Conservation (phyloP, 805 yeast species). For the Zygosaccharomyces bailii region DNA sequence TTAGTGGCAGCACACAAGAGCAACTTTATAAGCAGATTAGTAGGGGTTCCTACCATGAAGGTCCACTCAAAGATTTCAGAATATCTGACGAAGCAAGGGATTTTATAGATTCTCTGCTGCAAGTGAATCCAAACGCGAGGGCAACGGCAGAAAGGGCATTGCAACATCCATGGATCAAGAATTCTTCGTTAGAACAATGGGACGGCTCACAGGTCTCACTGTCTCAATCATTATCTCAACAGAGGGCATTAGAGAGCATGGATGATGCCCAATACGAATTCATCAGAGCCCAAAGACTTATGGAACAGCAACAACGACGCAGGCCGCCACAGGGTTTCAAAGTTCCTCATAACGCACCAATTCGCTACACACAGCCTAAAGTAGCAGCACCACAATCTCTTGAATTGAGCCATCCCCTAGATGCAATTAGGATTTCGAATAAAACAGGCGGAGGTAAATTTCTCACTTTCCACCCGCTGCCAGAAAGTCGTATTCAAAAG, state of each 20-base stretch:
- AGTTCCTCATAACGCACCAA: slow-evolving; percentile 29
- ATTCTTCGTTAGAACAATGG: slow-evolving; percentile 12
- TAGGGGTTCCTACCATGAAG: slow-evolving; percentile 74
- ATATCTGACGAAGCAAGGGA: slow-evolving; percentile 67
- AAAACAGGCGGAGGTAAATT: slow-evolving; percentile 50
- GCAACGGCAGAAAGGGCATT: slow-evolving; percentile 75
- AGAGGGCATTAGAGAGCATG: slow-evolving; percentile 43
- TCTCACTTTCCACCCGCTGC: slow-evolving; percentile 53
- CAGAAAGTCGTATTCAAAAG: slow-evolving; percentile 43
- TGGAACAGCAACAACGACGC: slow-evolving; percentile 18
- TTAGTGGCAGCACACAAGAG: slow-evolving; percentile 88
- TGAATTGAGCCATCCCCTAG: slow-evolving; percentile 13
- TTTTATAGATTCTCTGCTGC: slow-evolving; percentile 66
- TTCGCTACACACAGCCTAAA: slow-evolving; percentile 31
- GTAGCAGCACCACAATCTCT: slow-evolving; percentile 11
- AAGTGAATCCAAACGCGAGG: slow-evolving; percentile 71
- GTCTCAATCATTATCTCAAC: slow-evolving; percentile 71
- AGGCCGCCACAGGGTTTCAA: slow-evolving; percentile 26
- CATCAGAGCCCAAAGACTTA: slow-evolving; percentile 25
- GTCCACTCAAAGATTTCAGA: slow-evolving; percentile 62
- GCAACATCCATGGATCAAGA: slow-evolving; percentile 73
- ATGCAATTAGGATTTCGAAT: slow-evolving; percentile 12
- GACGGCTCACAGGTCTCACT: slow-evolving; percentile 47
- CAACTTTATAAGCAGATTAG: slow-evolving; percentile 73
- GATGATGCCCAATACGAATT: slow-evolving; percentile 34